phyloP scores from a whole-genome alignment of 2,329 filamentous ascomycete genomes.

The Cytospora leucostoma region DNA sequence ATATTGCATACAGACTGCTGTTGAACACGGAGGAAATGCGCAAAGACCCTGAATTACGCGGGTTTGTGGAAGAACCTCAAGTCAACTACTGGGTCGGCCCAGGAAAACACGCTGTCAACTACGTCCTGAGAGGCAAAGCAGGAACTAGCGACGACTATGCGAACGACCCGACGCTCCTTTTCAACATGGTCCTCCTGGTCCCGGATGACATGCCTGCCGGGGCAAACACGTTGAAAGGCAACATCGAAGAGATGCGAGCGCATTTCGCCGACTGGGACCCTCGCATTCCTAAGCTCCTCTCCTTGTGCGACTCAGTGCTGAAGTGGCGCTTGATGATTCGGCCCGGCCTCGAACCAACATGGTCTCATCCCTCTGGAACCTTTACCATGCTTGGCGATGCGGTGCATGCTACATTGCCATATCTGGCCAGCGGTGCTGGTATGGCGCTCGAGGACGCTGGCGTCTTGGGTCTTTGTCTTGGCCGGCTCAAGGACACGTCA shows the following conservation, averaged over 20 bases:
- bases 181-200: conserved; percentile 54
- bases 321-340: conserved; percentile 65
- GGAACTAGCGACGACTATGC: conserved; percentile 9
- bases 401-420: conserved; percentile 65
- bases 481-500: conserved; percentile 45
- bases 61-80: conserved; percentile 48
- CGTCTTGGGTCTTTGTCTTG: conserved; percentile 57
- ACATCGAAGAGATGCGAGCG: conserved; percentile 49
- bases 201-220: conserved; percentile 51
- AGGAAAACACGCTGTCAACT: conserved; percentile 54
- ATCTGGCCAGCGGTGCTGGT: conserved; percentile 57
- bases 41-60: conserved; percentile 46
- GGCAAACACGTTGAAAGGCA: conserved; percentile 47
- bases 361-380: conserved; percentile 57
- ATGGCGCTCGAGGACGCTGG: conserved; percentile 64
- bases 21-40: conserved; percentile 48
- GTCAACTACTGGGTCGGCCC: conserved; percentile 57
- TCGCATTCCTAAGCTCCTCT: conserved; percentile 55
- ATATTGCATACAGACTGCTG: conserved; percentile 52
- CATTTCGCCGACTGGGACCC: conserved; percentile 61
- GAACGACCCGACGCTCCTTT: conserved; percentile 40
- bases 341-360: conserved; percentile 49
- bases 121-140: conserved; percentile 44
- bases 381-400: conserved; percentile 65
- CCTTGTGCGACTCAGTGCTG: conserved; percentile 57